These are phyloP conservation scores for Pittosporum tobira DNA, from an alignment of 129 eudicot species.

Conservation along the genomic window DNA sequence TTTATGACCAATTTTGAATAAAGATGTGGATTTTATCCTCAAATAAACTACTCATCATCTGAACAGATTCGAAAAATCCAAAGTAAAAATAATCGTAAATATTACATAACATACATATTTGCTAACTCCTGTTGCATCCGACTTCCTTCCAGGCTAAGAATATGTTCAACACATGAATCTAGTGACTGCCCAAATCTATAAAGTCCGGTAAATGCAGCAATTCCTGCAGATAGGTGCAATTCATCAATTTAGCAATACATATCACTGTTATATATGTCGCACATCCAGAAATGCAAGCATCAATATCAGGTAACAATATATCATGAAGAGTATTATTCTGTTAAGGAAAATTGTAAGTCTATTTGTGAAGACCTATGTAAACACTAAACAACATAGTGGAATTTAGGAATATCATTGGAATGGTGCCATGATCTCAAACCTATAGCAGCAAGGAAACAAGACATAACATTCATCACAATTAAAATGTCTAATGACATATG, in stretches of 20 bases:
- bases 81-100: background rate
- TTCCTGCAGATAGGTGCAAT: constrained; percentile 29
- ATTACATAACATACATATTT: constrained; percentile 43
- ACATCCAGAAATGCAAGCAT: background rate
- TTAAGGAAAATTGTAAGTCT: background rate
- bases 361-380: background rate
- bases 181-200: constrained; percentile 47
- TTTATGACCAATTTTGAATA: background rate
- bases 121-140: constrained; percentile 71
- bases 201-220: constrained; percentile 46
- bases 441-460: no score
- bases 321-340: background rate
- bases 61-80: background rate
- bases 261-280: background rate
- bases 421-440: background rate
- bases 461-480: no score
- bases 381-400: background rate
- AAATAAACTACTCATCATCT: background rate
- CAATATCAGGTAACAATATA: background rate
- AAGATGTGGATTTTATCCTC: background rate
- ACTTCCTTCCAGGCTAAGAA: constrained; percentile 72
- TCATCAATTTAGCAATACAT: background rate
- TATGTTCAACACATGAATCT: constrained; percentile 40
- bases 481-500: no score
- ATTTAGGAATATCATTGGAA: background rate